These are phyloP conservation scores for Hypoxylon lenormandii DNA, from an alignment of 495 filamentous ascomycete species.

Conservation along the genomic window DNA sequence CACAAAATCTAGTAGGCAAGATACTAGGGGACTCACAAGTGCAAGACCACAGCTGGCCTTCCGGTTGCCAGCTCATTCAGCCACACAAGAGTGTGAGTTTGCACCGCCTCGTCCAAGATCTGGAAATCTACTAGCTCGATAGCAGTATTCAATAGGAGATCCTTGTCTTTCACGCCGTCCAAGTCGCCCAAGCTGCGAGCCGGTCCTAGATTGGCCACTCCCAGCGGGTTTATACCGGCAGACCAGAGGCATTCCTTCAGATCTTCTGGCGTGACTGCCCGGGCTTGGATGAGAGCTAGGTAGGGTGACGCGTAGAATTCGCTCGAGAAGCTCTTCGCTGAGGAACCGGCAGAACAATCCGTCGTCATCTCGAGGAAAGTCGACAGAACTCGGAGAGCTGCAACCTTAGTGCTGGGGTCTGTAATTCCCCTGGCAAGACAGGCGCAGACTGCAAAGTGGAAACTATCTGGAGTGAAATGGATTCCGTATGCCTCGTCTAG, in stretches of 20 bases:
- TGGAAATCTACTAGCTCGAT: slow-evolving; percentile 69
- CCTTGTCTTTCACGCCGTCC: slow-evolving; percentile 63
- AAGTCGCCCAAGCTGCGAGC: slow-evolving; percentile 57
- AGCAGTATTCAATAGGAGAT: slow-evolving; percentile 67
- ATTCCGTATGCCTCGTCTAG: slow-evolving; percentile 73
- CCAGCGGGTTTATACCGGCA: slow-evolving; percentile 59
- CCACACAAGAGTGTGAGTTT: slow-evolving; percentile 65
- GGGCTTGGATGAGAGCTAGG: slow-evolving; percentile 63
- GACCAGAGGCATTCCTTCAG: slow-evolving; percentile 66
- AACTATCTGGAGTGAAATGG: slow-evolving; percentile 70
- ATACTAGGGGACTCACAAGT: slow-evolving; percentile 55
- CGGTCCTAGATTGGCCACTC: slow-evolving; percentile 49
- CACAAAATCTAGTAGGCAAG: background rate
- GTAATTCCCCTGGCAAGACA: slow-evolving; percentile 71
- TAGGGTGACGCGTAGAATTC: slow-evolving; percentile 63
- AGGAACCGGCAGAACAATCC: slow-evolving; percentile 44
- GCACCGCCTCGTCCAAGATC: slow-evolving; percentile 65
- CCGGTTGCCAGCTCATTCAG: slow-evolving; percentile 61
- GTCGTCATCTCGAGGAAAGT: slow-evolving; percentile 71
- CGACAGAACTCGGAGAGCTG: slow-evolving; percentile 67
- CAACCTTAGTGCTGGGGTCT: slow-evolving; percentile 67
- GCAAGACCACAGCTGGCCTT: slow-evolving; percentile 62
- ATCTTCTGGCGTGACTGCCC: slow-evolving; percentile 60
- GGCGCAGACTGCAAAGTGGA: slow-evolving; percentile 72
- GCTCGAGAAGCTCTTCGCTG: slow-evolving; percentile 36